These are phyloP conservation scores for Mycena latifolia DNA, from an alignment of 768 basidiomycete species.

Conservation along the genomic window DNA sequence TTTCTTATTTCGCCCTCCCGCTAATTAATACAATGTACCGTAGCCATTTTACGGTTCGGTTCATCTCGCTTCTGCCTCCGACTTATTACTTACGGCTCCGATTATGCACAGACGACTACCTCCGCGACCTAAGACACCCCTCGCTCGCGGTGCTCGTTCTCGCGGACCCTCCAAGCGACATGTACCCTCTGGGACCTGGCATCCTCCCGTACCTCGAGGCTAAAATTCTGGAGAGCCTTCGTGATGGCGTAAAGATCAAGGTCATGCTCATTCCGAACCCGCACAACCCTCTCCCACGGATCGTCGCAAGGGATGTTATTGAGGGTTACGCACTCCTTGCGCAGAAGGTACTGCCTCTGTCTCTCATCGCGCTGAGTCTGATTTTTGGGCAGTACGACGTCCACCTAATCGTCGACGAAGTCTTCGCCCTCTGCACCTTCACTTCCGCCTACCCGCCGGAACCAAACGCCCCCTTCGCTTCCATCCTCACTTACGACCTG, in stretches of 20 bases:
- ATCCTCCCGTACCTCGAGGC: conserved; percentile 39
- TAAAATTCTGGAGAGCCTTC: conserved; percentile 32
- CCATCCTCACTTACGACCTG: conserved; percentile 39
- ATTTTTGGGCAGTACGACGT: conserved; percentile 43
- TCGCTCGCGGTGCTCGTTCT: conserved; percentile 17
- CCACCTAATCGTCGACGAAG: conserved; percentile 46
- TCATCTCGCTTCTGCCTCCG: background rate
- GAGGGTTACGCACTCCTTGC: conserved; percentile 37
- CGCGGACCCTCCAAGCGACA: conserved; percentile 15
- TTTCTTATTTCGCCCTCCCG: too few relatives aligned
- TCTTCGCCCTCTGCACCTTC: conserved; percentile 44
- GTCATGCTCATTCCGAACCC: conserved; percentile 46
- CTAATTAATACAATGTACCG: too few relatives aligned
- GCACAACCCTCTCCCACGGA: conserved; percentile 45
- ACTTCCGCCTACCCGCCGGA: conserved; percentile 35
- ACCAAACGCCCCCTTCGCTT: conserved; percentile 33
- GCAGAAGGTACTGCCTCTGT: too few relatives aligned
- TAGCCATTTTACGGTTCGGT: too few relatives aligned
- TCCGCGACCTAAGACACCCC: conserved; percentile 31
- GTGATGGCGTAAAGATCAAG: conserved; percentile 36
- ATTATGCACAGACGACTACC: conserved; percentile 30
- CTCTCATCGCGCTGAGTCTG: too few relatives aligned
- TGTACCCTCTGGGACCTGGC: conserved; percentile 27
- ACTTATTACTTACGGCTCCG: too few relatives aligned
- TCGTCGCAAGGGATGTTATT: conserved; percentile 38